A percentile compares a stretch with the other conserved stretches of the same genome.
These are phyloP conservation scores for Articulospora tetracladia DNA, from an alignment of 495 filamentous ascomycete species.

Conservation along the genomic window DNA sequence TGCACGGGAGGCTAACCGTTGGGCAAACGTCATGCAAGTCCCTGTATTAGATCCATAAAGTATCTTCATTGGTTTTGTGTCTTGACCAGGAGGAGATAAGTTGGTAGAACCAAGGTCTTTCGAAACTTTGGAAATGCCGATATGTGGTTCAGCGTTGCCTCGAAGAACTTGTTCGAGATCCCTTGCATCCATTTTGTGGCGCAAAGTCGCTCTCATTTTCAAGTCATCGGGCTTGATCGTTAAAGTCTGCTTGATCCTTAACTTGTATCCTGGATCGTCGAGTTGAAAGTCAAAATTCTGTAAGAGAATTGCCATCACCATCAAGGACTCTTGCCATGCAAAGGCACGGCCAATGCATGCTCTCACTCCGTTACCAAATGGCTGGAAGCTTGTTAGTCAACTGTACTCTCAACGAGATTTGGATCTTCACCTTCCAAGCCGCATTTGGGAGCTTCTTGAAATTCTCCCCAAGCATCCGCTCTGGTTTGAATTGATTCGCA, in stretches of 20 bases:
- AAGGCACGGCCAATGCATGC: conserved; percentile 67
- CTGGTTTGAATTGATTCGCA: conserved; percentile 59
- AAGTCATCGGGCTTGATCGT: conserved; percentile 74
- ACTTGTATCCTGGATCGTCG: conserved; percentile 49
- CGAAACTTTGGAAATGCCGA: not conserved
- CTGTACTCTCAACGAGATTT: not conserved
- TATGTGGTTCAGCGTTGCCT: not conserved
- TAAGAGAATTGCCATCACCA: conserved; percentile 53
- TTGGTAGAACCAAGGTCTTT: not conserved
- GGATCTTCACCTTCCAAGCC: conserved; percentile 50
- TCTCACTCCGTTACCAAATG: conserved; percentile 66
- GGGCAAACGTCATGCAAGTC: conserved; percentile 66
- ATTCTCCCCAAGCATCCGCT: conserved; percentile 60
- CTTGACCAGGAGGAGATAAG: not conserved
- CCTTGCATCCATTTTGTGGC: conserved; percentile 52
- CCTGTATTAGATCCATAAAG: conserved; percentile 71
- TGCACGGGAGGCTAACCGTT: conserved; percentile 49
- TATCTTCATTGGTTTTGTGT: conserved; percentile 42
- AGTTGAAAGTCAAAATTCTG: conserved; percentile 58
- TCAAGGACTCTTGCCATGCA: conserved; percentile 59
- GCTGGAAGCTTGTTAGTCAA: conserved; percentile 16
- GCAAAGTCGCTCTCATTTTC: conserved; percentile 58
- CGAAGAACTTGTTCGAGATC: conserved; percentile 46
- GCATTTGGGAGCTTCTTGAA: conserved; percentile 32
- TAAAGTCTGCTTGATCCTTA: conserved; percentile 63